Evolutionary conservation across 768 basidiomycete species (phyloP), one percentile per base, ranked within the genome.

Genomic region (Mycena latifolia): DNA sequence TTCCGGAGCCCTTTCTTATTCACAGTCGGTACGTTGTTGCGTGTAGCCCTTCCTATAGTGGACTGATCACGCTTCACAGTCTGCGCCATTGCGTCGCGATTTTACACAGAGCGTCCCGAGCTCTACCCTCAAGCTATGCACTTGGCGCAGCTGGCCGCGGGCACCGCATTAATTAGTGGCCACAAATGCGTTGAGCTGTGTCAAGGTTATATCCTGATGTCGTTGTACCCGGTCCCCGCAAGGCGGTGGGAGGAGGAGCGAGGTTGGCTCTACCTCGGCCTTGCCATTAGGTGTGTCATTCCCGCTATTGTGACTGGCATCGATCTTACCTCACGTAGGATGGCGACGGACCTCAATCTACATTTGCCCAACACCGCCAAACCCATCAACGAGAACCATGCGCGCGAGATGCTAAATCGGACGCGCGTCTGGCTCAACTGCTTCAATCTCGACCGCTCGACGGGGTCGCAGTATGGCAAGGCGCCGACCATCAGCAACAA

Each of bases 371-470:
- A 85, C 46, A 88, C 89, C 2, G 88, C 89, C 27, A 89, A 90
- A 70, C 91, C 92, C 11, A 79, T 88, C 17, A 93, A 93, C 71
- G 94, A 96, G 76, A 86, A 86, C 61, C 90, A 93, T 64, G 91
- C 92, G 9, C 87, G 96, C 43, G 92, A 96, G 79, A 88, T 95
- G 78, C 86, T 95, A 60, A 97, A 96, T 74, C 90, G 96, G 45
- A 94, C 94, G 56, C 88, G 95, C 24, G 86, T 92, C 8, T 98
- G 95, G 95, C 79, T 97, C 62, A 92, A 91, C 74, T 96, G 94
- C 77, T 94, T 92, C 79, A 94, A 96, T 77, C 80, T 97, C 45
- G 96, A 98, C 76, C 90, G 94, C 25, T 96, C 94, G 7, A 91
- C 92, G 10, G 90, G 93, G 5, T 91, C 89, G 20, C 92, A 96